A percentile compares a stretch with the other conserved stretches of the same genome.
Conservation (phyloP, 345 rosid species). For the Citrus sp. region DNA sequence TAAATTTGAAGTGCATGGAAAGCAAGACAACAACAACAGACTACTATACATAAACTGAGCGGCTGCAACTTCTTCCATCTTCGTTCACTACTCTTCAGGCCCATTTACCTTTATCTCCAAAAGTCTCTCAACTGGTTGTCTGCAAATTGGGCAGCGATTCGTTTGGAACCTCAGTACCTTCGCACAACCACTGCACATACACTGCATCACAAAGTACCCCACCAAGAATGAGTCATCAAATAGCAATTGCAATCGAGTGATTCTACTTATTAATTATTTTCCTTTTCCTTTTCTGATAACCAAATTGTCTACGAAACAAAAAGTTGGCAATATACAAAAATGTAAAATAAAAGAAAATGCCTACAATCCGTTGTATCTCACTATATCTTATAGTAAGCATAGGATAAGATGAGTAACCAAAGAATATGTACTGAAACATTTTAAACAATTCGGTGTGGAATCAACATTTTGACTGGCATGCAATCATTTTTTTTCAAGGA, state of each 20-base stretch:
- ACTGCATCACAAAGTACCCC: conserved; percentile 40
- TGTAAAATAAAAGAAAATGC: not conserved
- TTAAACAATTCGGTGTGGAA: not conserved
- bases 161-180: conserved; percentile 89
- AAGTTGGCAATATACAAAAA: not conserved
- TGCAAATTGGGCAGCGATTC: conserved; percentile 86
- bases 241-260: not conserved
- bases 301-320: not conserved
- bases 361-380: not conserved
- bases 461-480: not conserved
- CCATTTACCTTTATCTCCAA: conserved; percentile 78
- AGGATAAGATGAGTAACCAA: not conserved
- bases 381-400: no score
- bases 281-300: not conserved
- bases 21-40: conserved; percentile 7
- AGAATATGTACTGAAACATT: not conserved
- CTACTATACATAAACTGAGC: conserved; percentile 28
- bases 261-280: not conserved
- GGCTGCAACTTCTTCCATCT: conserved; percentile 1
- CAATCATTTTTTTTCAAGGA: not conserved
- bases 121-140: conserved; percentile 95
- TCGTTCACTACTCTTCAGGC: conserved; percentile 34
- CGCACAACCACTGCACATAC: conserved; percentile 97
- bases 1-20: not conserved
- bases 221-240: conserved; percentile 1